Percentiles rank a stretch among this genome's conserved stretches.
Evolutionary conservation across 371 early-diverging fungal genomes (phyloP).

Genomic region (Scutellospora calospora): DNA sequence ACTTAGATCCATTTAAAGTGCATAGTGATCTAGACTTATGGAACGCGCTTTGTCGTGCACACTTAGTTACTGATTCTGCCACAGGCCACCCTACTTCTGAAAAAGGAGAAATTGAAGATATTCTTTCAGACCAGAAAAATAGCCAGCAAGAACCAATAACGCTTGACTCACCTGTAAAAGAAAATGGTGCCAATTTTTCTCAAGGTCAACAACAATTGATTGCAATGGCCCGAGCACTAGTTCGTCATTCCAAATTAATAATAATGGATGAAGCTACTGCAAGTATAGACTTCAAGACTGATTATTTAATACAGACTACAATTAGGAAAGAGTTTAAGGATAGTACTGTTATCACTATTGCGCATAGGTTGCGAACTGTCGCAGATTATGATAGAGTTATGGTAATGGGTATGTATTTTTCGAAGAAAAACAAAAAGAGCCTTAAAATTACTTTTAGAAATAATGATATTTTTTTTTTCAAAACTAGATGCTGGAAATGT

Average conservation of each 20-base stretch:
- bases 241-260: constrained; percentile 69
- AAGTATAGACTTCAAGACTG: constrained; percentile 73
- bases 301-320: constrained; percentile 68
- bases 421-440: not conserved
- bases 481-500: constrained; percentile 58
- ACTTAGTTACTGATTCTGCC: constrained; percentile 49
- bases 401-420: constrained; percentile 66
- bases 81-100: too few species aligned
- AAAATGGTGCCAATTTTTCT: constrained; percentile 78
- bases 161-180: constrained; percentile 67
- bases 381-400: constrained; percentile 84
- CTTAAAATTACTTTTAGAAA: not conserved
- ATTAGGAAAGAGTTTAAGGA: constrained; percentile 70
- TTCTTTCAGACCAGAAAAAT: not conserved
- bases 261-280: constrained; percentile 88
- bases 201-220: constrained; percentile 62
- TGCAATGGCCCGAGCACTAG: constrained; percentile 53
- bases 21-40: constrained; percentile 72
- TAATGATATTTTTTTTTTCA: not conserved
- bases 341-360: constrained; percentile 63
- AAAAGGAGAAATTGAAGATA: too few species aligned
- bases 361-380: constrained; percentile 56
- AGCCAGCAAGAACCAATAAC: not conserved
- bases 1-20: constrained; percentile 73
- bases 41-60: constrained; percentile 64